Base-by-base conservation (phyloP, 805 yeast species). In the Yarrowia deformans region DNA sequence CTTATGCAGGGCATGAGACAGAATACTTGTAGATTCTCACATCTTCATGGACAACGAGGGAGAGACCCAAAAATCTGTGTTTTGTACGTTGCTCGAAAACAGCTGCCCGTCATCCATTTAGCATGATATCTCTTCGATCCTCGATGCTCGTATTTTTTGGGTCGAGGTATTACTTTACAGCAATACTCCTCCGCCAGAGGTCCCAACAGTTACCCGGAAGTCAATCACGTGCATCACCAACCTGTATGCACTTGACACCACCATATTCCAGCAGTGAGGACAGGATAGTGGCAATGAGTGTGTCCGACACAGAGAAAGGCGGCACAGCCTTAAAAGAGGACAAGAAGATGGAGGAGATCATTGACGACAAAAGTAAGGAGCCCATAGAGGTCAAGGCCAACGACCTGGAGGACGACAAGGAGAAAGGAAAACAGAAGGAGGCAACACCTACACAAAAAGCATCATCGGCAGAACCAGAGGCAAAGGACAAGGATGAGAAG, bases 281-380 rank as follows among this genome's bases (percentile, higher is more conserved):
- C 40, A 43, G 52, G 66, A 60, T 34, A 60, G 66, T 43, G 66
- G 66, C 40, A 60, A 60, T 60, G 66, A 60, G 66, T 43, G 66
- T 60, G 66, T 60, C 66, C 42, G 66, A 60, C 34, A 60, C 43
- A 14, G 66, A 60, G 32, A 60, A 32, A 60, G 66, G 52, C 52
- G 52, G 18, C 1, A 14, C 18, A 1, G 50, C 52, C 40, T 18
- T 45, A 32, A 34, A 40, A 34, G 66, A 60, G 66, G 66, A 60
- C 52, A 60, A 43, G 42, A 43, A 45, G 42, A 60, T 60, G 66
- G 66, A 60, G 66, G 66, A 60, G 14, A 2, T 42, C 42, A 34
- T 35, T 14, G 66, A 45, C 34, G 66, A 43, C 19, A 29, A 37
- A 40, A 10, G 4, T 18, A 14, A 37, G 13, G 29, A 49, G 29